Evolutionary conservation across 1,284 basidiomycete species (phyloP), one percentile per base, ranked within the genome.

Genomic region (Ganoderma lingzhi): DNA sequence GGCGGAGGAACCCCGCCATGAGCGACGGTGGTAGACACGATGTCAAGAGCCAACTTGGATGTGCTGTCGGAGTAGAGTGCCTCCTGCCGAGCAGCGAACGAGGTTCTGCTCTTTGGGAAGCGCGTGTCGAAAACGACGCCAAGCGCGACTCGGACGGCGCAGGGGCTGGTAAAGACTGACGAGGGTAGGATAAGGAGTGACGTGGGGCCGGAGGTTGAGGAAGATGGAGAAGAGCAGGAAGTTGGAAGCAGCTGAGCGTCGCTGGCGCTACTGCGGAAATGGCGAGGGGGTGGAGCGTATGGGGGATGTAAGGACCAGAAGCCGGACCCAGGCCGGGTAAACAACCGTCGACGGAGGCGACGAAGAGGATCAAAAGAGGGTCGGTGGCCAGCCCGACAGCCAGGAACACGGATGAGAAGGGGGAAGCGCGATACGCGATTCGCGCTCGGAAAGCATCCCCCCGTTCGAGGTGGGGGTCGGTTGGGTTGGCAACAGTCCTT

Each of bases 1-100:
- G 72, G 70, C 72, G 72, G 72, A 65, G 42, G 28, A 65, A 65
- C 61, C 35, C 72, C 72, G 72, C 72, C 72, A 73, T 73, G 66
- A 44, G 66, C 55, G 32, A 30, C 41, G 64, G 68, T 66, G 66
- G 66, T 67, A 68, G 69, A 58, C 48, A 56, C 65, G 60, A 61
- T 41, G 64, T 42, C 28, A 60, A 53, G 28, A 62, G 66, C 67
- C 68, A 69, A 53, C n/a, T 59, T 39, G 37, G 37, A 39, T 61
- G 59, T 17, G 19, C 51, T 42, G 63, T 39, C 42, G 32, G 28
- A 12, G 53, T 12, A 37, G 56, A 37, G 53, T 23, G 59, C 55
- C 62, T 66, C 65, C 67, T 35, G 44, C n/a, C 14, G 30, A 67
- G 63, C 67, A 69, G 70, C 63, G 42, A 17, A 28, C 6, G 35